Evolutionary conservation across 495 filamentous ascomycete genomes (phyloP), one percentile per base, ranked within the genome.

Genomic region (Venustampulla echinocandica): DNA sequence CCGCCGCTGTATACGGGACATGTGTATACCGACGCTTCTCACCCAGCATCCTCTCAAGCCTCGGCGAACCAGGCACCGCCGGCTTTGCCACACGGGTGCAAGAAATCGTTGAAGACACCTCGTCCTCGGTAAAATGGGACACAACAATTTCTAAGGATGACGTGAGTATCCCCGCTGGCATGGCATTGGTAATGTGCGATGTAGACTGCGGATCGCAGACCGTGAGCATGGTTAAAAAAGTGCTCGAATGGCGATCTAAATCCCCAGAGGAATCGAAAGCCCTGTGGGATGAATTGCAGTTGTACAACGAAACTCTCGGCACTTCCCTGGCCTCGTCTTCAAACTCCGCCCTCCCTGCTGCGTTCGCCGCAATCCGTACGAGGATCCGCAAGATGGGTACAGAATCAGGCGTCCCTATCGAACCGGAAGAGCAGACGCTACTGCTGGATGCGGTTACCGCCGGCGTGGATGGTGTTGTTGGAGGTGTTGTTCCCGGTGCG

Each of bases 171-270:
- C 85, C 85, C 0, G 70, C 69, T 0, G 79, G 79, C 0, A 67
- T 87, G 49, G 71, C 79, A 38, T 66, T 98, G 50, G 79, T 94
- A 6, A 87, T 98, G 79, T 94, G 88, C 49, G 92, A 98, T 60
- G 92, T 98, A 13, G 84, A 93, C 61, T 95, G 92, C 56, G 92
- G 92, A 35, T 86, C 80, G n/a, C 72, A 90, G 60, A 95, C 90
- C 10, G 89, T 90, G 0, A 80, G 87, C 4, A 95, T 98, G 90
- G 92, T 95, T 19, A 93, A 86, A 70, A 76, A 84, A 59, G 84
- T 98, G 13, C 69, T 96, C 3, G 73, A 73, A 35, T 98, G 92
- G 92, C 73, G 83, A 49, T 80, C 80, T 32, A 63, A 74, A 32
- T 80, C 90, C 24, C 67, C 69, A 10, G 66, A 71, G n/a, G 80